Conservation (phyloP, 306 rosid species). For the Sicyos baderoa region DNA sequence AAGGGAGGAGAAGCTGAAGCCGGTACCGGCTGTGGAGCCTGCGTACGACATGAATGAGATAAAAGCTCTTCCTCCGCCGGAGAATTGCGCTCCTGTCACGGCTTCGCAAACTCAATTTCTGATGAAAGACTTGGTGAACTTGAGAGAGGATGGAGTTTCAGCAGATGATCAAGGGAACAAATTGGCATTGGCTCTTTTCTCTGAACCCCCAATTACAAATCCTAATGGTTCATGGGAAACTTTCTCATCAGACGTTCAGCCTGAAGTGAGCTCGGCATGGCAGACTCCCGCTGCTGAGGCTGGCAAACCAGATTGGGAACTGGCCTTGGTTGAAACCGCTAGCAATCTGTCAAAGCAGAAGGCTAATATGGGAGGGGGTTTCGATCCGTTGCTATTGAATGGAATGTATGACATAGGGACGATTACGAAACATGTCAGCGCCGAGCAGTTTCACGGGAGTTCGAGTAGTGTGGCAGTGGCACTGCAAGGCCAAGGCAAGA, state of each 20-base stretch:
- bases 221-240: conserved; percentile 69
- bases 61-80: conserved; percentile 71
- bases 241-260: conserved; percentile 49
- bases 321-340: conserved; percentile 60
- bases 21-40: conserved; percentile 23
- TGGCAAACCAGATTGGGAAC: conserved; percentile 82
- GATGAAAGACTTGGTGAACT: conserved; percentile 57
- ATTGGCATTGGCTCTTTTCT: conserved; percentile 66
- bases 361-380: conserved; percentile 67
- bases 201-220: conserved; percentile 36
- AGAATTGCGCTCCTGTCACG: conserved; percentile 33
- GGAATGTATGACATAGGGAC: conserved; percentile 93
- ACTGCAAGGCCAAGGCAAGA: conserved; percentile 43
- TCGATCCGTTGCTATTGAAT: conserved; percentile 60
- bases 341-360: conserved; percentile 58
- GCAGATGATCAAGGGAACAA: conserved; percentile 76
- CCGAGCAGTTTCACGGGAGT: conserved; percentile 58
- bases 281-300: conserved; percentile 61
- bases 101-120: conserved; percentile 23
- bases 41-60: conserved; percentile 39
- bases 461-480: conserved; percentile 72
- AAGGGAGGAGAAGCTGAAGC: conserved; percentile 36
- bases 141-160: conserved; percentile 49
- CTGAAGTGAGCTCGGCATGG: conserved; percentile 71
- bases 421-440: conserved; percentile 62